Base-by-base conservation (phyloP, 768 basidiomycete species). In the Cystobasidium onofrii region DNA sequence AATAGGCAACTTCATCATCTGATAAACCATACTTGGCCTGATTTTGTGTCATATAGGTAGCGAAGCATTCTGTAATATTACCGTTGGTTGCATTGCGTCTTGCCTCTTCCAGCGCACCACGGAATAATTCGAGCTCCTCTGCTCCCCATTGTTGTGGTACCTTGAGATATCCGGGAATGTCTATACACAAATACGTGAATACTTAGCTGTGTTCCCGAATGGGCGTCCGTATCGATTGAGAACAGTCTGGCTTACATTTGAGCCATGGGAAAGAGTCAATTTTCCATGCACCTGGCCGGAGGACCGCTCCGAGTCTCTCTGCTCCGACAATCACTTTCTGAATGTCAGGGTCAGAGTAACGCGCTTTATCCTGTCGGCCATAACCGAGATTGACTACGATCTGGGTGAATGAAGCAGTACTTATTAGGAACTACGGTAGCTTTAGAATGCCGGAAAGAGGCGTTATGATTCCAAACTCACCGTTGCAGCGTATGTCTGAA, bases 1-100 rank as follows among this genome's bases (percentile, higher is more conserved):
- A n/a, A 46, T 75, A 75, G 12, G 74, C 74, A 39, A 34, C 33
- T 46, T 75, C 74, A 31, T 73, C 57, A 29, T 75, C 71, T 13
- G 52, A 43, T 4, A 71, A 39, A 29, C 60, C 74, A 39, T 61
- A 34, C 36, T 75, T 60, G 18, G 41, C 63, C 36, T 55, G 62
- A 27, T 52, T n/a, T 33, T 31, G 46, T 13, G 63, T 64, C 29
- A 67, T 69, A 29, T 46, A 55, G 1, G 70, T 39, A 10, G 50
- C 64, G 61, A 55, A 55, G n/a, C 50, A 36, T 20, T 41, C 36
- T 43, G 23, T 7, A 3, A 27, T 29, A 67, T 66, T 50, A 18
- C 73, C 73, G 4, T 52, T 60, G 9, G 7, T 60, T 20, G 55
- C 27, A 29, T 69, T 72, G 27, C 55, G 69, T 23, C 61, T 39